phyloP scores from a whole-genome alignment of 2,329 filamentous ascomycete genomes.

The Talaromyces sp. region DNA sequence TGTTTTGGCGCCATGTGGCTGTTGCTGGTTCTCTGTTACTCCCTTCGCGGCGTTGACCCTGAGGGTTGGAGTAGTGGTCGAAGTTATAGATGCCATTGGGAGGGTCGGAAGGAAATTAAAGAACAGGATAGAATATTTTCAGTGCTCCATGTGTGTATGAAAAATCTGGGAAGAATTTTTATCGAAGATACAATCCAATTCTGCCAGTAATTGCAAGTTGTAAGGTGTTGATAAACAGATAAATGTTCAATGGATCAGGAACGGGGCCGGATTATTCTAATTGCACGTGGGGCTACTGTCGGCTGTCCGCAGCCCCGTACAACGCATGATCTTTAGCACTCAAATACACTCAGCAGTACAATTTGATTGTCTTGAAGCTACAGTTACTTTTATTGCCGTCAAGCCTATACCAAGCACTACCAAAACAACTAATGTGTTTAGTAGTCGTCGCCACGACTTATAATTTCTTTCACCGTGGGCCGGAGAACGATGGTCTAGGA shows the following conservation, averaged over 20 bases:
- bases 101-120: conserved; percentile 8
- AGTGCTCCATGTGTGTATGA: background rate
- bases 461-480: conserved; percentile 80
- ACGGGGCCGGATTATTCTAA: conserved; percentile 27
- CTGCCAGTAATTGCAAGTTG: background rate
- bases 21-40: conserved; percentile 18
- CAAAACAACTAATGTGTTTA: conserved; percentile 40
- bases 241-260: conserved; percentile 11
- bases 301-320: background rate
- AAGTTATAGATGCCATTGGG: conserved; percentile 31
- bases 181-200: background rate
- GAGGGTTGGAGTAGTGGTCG: conserved; percentile 32
- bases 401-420: conserved; percentile 10
- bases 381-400: conserved; percentile 6
- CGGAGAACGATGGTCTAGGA: conserved; percentile 69
- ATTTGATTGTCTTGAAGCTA: conserved; percentile 3
- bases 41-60: conserved; percentile 25
- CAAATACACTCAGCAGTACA: background rate
- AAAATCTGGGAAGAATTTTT: background rate
- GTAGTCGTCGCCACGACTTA: conserved; percentile 82
- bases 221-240: background rate
- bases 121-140: background rate
- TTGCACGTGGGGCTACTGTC: conserved; percentile 38
- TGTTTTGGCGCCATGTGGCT: conserved; percentile 25
- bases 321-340: background rate